phyloP scores from a whole-genome alignment of 176 grass and related monocot genomes.

The Sorghum bicolor region DNA sequence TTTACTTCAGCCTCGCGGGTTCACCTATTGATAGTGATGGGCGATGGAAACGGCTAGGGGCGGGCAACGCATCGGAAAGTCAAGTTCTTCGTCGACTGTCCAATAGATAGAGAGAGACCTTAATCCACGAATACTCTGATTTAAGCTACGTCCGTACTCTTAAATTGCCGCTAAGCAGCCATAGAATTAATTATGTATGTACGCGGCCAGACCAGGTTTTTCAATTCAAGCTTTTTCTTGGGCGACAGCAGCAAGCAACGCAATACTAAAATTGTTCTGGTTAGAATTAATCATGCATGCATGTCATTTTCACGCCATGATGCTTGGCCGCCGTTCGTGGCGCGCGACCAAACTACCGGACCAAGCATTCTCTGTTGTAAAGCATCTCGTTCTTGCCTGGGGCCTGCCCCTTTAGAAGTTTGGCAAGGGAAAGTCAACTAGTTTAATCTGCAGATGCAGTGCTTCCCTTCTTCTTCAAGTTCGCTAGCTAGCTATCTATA shows the following conservation, averaged over 20 bases:
- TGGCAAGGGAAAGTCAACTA: background rate
- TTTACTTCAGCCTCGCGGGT: too few relatives aligned
- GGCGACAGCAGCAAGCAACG: background rate
- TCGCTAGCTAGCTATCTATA: background rate
- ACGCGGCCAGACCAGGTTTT: background rate
- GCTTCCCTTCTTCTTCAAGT: background rate
- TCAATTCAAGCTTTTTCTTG: background rate
- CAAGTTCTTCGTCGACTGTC: too few relatives aligned
- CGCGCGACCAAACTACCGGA: background rate
- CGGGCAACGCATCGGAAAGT: too few relatives aligned
- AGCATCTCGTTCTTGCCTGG: background rate
- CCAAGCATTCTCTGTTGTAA: background rate
- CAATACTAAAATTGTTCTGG: background rate
- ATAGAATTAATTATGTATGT: background rate
- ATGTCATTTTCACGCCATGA: background rate
- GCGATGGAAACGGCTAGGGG: too few relatives aligned
- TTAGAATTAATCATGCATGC: too few relatives aligned
- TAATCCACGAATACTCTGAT: background rate
- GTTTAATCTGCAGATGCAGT: background rate
- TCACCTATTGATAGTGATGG: too few relatives aligned
- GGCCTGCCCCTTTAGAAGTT: background rate
- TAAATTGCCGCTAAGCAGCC: background rate
- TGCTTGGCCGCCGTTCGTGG: background rate
- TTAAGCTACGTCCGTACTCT: background rate
- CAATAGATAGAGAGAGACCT: too few relatives aligned